phyloP scores from a whole-genome alignment of 345 rosid genomes.

The Gossypium stocksii region DNA sequence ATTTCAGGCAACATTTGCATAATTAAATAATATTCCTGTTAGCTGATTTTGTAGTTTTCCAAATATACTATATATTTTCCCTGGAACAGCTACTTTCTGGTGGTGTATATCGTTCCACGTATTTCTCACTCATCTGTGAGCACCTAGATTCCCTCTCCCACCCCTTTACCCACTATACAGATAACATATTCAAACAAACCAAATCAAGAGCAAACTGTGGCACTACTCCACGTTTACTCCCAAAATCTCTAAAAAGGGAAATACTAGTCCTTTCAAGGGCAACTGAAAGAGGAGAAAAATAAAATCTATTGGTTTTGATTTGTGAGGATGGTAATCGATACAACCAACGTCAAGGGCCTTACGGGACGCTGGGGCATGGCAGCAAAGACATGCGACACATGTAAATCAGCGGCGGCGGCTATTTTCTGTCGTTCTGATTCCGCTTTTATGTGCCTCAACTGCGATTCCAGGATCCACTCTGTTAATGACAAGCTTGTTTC shows the following conservation, averaged over 20 bases:
- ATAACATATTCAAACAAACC: slow-evolving; percentile 19
- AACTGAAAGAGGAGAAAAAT: background rate
- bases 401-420: slow-evolving; percentile 64
- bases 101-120: slow-evolving; percentile 41
- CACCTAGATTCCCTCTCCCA: slow-evolving; percentile 17
- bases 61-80: background rate
- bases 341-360: slow-evolving; percentile 28
- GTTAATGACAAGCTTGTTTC: slow-evolving; percentile 36
- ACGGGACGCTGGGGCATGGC: slow-evolving; percentile 47
- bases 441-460: slow-evolving; percentile 57
- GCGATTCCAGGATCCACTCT: slow-evolving; percentile 61
- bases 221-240: slow-evolving; percentile 20
- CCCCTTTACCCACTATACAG: slow-evolving; percentile 9
- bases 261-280: background rate
- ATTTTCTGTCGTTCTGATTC: slow-evolving; percentile 71
- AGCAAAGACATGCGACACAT: slow-evolving; percentile 68
- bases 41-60: background rate
- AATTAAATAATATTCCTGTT: background rate
- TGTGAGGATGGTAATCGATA: slow-evolving; percentile 39
- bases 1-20: too few relatives aligned
- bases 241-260: background rate
- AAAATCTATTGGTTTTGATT: background rate
- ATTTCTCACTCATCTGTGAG: slow-evolving; percentile 22
- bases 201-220: slow-evolving; percentile 27
- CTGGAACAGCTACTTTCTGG: slow-evolving; percentile 11